Percentiles rank a stretch among this genome's conserved stretches.
These are phyloP conservation scores for Scheffersomyces amazonensis DNA, from an alignment of 805 yeast species.

Conservation along the genomic window DNA sequence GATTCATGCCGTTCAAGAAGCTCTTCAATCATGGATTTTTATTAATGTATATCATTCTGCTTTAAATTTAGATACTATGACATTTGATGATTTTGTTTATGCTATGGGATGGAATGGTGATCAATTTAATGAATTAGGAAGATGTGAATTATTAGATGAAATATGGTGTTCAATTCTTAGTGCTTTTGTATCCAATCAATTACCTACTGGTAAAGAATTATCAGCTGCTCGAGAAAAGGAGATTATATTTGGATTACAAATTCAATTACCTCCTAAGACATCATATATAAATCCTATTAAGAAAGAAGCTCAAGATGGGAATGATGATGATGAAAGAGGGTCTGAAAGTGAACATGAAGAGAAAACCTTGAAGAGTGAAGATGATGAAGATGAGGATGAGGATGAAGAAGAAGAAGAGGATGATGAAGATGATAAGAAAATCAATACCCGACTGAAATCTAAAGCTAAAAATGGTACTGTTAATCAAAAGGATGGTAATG, in stretches of 20 bases:
- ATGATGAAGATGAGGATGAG: conserved; percentile 21
- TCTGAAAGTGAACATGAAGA: conserved; percentile 23
- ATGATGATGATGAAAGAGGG: conserved; percentile 19
- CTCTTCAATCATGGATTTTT: conserved; percentile 73
- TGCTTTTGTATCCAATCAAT: conserved; percentile 45
- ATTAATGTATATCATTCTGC: conserved; percentile 67
- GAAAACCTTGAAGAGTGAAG: conserved; percentile 18
- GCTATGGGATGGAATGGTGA: conserved; percentile 47
- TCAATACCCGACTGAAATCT: conserved; percentile 8
- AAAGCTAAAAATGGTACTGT: conserved; percentile 1
- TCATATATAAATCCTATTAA: conserved; percentile 18
- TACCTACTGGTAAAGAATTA: conserved; percentile 20
- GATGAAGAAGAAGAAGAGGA: conserved; percentile 19
- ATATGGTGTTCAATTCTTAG: conserved; percentile 65
- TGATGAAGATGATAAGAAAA: conserved; percentile 19
- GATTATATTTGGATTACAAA: conserved; percentile 27
- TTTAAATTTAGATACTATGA: conserved; percentile 64
- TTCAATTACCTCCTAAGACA: conserved; percentile 28
- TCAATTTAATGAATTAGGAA: conserved; percentile 36
- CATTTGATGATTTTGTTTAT: conserved; percentile 74
- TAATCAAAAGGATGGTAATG: background rate
- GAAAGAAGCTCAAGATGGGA: conserved; percentile 18
- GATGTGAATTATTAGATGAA: conserved; percentile 59
- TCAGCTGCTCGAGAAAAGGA: conserved; percentile 35
- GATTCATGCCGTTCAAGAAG: conserved; percentile 31